Evolutionary conservation across 2,329 filamentous ascomycete species (phyloP), one percentile per base, ranked within the genome.

Genomic region (Leptographium wingfieldii): DNA sequence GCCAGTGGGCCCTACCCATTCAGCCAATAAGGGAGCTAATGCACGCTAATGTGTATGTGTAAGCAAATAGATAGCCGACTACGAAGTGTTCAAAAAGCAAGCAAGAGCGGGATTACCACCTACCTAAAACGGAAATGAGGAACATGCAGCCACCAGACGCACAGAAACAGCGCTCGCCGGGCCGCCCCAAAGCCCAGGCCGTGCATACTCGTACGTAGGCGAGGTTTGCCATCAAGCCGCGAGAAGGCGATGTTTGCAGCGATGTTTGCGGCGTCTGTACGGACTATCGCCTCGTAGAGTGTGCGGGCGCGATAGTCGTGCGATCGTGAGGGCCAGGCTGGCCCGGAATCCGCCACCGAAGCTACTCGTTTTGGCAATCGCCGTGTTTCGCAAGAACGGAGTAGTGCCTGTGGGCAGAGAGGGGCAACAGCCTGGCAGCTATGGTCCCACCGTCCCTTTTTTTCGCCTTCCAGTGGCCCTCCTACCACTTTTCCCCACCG

Each of bases 101-200:
- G 11, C 33, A 12, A 19, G 14, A 3, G 22, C 11, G 43, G 22
- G 10, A 52, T 31, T 63, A 62, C 60, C 62, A 63, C 62, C 62
- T 62, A 59, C 62, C 58, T 53, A 57, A 60, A 57, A 7, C 2
- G 56, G 62, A 38, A 62, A 62, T 56, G 58, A 57, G 12, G 25
- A 52, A 35, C 57, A 56, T 35, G n/a, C 25, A 27, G 12, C 35
- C 19, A 55, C n/a, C 40, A 12, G 16, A 33, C 12, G 5, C 22
- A 27, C 27, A 19, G 33, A 52, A 31, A 52, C 25, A 31, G 27
- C 31, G 29, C n/a, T 55, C 31, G 52, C 31, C 10, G 31, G 33
- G 19, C 10, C 25, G 31, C 25, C 12, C 22, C 3, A 9, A 53
- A 53, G 49, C 12, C 29, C 9, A 38, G 19, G 22, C 5, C 11